Conservation (phyloP, 139 green algal genomes). For the Picochlorum sp. region DNA sequence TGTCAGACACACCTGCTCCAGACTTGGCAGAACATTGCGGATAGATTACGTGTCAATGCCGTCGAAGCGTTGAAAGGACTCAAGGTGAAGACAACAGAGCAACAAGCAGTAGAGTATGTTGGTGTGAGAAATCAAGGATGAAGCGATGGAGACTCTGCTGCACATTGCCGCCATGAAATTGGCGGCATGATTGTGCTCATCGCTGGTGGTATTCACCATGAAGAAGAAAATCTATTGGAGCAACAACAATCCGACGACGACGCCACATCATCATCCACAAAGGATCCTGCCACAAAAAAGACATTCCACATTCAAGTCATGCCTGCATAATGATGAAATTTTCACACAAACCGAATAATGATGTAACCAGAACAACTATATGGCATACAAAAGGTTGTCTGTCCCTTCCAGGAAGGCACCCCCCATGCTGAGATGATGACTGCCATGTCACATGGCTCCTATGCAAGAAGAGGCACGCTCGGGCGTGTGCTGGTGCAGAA, state of each 20-base stretch:
- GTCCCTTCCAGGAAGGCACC: neutral
- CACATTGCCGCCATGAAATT: slow-evolving; percentile 14
- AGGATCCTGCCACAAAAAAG: too few relatives aligned
- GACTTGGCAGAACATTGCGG: slow-evolving; percentile 33
- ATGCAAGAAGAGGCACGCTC: too few relatives aligned
- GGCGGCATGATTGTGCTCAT: slow-evolving; percentile 11
- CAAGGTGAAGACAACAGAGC: neutral
- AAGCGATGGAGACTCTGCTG: slow-evolving; percentile 21
- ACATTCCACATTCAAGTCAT: too few relatives aligned
- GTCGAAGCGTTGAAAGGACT: slow-evolving; percentile 26
- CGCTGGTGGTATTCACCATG: neutral
- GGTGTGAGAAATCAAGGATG: neutral
- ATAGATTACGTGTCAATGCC: slow-evolving; percentile 51
- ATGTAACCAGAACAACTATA: too few relatives aligned
- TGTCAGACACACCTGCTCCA: slow-evolving; percentile 27
- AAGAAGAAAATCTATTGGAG: neutral
- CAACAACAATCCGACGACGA: too few relatives aligned
- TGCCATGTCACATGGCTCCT: too few relatives aligned
- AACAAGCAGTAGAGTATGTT: neutral
- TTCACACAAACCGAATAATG: too few relatives aligned
- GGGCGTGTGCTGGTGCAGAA: too few relatives aligned
- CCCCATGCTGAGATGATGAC: too few relatives aligned
- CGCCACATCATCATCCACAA: too few relatives aligned
- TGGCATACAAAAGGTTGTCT: neutral
- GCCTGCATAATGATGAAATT: too few relatives aligned